Conservation (phyloP, 371 early-diverging fungal species). For the Caulochytrium protostelioides region DNA sequence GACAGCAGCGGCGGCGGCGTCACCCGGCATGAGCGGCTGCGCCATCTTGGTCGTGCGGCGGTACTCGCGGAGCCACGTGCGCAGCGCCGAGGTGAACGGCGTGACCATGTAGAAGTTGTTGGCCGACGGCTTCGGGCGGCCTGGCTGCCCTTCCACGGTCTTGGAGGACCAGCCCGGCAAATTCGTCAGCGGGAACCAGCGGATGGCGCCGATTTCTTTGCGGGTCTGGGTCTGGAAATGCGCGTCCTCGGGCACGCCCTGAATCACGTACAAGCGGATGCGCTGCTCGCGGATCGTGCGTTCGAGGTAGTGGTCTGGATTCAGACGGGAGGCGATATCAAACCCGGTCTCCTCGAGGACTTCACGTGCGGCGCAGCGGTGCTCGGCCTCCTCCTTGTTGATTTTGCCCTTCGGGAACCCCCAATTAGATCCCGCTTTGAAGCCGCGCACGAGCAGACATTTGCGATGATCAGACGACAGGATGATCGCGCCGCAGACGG, state of each 20-base stretch:
- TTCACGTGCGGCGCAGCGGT: constrained; percentile 87
- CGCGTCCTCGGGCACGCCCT: constrained; percentile 70
- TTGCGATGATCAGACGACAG: constrained; percentile 11
- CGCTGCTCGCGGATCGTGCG: constrained; percentile 62
- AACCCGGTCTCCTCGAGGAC: constrained; percentile 92
- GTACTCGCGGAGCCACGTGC: constrained; percentile 12
- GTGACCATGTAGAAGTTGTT: constrained; percentile 30
- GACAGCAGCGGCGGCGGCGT: no score
- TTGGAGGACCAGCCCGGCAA: constrained; percentile 17
- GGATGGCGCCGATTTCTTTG: constrained; percentile 70
- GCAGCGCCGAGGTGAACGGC: constrained; percentile 19
- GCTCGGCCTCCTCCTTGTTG: constrained; percentile 80
- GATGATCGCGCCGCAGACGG: constrained; percentile 98
- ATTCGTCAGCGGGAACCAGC: constrained; percentile 24
- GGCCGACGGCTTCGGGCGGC: constrained; percentile 1
- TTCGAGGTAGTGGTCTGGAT: constrained; percentile 54
- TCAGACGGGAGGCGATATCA: constrained; percentile 44
- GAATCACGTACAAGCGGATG: constrained; percentile 72
- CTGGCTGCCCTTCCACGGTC: constrained; percentile 4
- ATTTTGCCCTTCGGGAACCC: constrained; percentile 99
- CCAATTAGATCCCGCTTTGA: constrained; percentile 69
- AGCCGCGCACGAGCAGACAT: constrained; percentile 71
- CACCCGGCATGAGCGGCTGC: no score
- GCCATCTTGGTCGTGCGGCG: no score
- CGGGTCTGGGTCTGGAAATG: constrained; percentile 70